phyloP scores from a whole-genome alignment of 2,329 filamentous ascomycete species.

The Fusarium redolens region DNA sequence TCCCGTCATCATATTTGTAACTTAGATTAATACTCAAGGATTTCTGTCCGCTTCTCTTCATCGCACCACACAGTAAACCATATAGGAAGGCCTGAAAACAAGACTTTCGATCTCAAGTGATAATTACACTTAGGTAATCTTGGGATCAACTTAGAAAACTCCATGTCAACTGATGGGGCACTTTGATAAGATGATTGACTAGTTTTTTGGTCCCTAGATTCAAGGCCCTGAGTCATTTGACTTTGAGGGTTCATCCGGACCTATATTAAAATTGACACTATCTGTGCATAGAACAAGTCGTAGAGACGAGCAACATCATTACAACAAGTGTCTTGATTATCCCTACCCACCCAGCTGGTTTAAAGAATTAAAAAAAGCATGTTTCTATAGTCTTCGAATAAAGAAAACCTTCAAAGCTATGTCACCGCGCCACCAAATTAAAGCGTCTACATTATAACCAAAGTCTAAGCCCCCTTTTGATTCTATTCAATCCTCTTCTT shows the following conservation, averaged over 20 bases:
- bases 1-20: constrained; percentile 22
- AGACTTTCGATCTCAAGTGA: not conserved
- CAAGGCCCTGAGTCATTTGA: not conserved
- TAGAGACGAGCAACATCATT: constrained; percentile 32
- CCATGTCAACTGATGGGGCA: not conserved
- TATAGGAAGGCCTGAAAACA: not conserved
- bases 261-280: constrained; percentile 29
- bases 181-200: not conserved
- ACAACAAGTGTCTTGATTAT: constrained; percentile 26
- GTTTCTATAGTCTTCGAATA: constrained; percentile 11
- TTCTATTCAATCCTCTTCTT: constrained; percentile 95
- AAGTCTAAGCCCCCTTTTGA: constrained; percentile 8
- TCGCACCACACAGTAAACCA: not conserved
- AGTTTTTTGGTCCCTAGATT: not conserved
- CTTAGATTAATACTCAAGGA: constrained; percentile 25
- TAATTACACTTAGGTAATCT: not conserved
- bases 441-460: constrained; percentile 20
- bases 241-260: not conserved
- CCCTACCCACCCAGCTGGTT: constrained; percentile 3
- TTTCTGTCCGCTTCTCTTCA: not conserved
- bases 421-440: constrained; percentile 8
- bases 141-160: not conserved
- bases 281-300: constrained; percentile 14
- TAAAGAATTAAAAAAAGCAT: constrained; percentile 10
- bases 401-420: constrained; percentile 13